Percentiles rank a stretch among this genome's conserved stretches.
Conservation (phyloP, 495 filamentous ascomycete genomes). For the Penicillium steckii region DNA sequence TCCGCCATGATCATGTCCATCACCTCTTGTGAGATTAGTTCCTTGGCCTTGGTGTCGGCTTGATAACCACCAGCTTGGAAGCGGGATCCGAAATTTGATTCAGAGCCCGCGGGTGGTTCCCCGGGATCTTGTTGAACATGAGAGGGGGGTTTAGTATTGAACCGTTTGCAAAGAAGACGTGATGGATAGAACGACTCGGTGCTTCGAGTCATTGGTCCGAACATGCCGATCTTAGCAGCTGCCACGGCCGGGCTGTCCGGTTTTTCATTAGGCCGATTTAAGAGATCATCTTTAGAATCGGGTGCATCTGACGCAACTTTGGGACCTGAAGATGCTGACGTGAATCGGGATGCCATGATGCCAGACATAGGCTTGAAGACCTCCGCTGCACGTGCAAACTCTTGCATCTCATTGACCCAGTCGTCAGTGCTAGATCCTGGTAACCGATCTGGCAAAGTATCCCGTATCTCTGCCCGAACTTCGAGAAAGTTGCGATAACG, state of each 20-base stretch:
- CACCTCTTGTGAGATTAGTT: constrained; percentile 41
- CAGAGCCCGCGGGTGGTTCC: constrained; percentile 24
- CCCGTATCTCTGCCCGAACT: constrained; percentile 64
- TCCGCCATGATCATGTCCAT: constrained; percentile 39
- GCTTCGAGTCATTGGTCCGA: constrained; percentile 79
- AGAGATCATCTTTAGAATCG: constrained; percentile 36
- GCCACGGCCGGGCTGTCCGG: constrained; percentile 76
- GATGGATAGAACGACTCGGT: constrained; percentile 75
- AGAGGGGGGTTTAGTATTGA: constrained; percentile 75
- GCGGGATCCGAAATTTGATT: constrained; percentile 19
- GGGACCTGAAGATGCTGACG: constrained; percentile 58
- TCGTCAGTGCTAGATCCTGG: constrained; percentile 63
- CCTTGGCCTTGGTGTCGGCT: constrained; percentile 27
- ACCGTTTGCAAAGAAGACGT: constrained; percentile 86
- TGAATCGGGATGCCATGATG: constrained; percentile 90
- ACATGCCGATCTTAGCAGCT: constrained; percentile 92
- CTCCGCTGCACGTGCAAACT: constrained; percentile 84
- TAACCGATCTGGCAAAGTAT: constrained; percentile 57
- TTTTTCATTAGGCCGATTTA: constrained; percentile 60
- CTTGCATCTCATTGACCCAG: constrained; percentile 75
- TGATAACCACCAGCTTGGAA: constrained; percentile 41
- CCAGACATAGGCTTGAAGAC: constrained; percentile 93
- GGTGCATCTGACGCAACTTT: constrained; percentile 43
- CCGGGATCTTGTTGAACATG: constrained; percentile 65
- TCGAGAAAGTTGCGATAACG: constrained; percentile 84